A percentile compares a stretch with the other conserved stretches of the same genome.
These are phyloP conservation scores for Microstroma glucosiphilum DNA, from an alignment of 1,284 basidiomycete genomes.

Conservation along the genomic window DNA sequence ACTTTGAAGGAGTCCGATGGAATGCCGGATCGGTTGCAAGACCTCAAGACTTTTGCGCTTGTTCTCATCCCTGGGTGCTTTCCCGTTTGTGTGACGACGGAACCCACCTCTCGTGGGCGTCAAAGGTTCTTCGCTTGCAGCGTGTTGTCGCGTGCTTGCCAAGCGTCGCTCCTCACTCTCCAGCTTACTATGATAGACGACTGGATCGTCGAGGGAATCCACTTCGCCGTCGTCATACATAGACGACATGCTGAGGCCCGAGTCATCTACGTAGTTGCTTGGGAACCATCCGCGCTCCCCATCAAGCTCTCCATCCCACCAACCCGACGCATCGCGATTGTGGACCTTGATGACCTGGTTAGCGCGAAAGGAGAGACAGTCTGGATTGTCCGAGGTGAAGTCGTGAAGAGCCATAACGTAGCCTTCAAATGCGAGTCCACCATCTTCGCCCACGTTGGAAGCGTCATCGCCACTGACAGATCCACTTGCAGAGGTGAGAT, in stretches of 20 bases:
- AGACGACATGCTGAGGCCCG: too few relatives aligned
- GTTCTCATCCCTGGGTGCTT: too few relatives aligned
- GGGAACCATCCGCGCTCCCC: slow-evolving; percentile 81
- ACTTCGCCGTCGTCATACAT: too few relatives aligned
- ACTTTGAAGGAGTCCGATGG: slow-evolving; percentile 74
- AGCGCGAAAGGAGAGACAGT: slow-evolving; percentile 78
- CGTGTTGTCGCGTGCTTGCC: too few relatives aligned
- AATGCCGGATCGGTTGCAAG: slow-evolving; percentile 63
- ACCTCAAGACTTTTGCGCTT: slow-evolving; percentile 15
- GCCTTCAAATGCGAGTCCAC: slow-evolving; percentile 28
- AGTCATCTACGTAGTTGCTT: slow-evolving; percentile 57
- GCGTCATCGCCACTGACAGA: not conserved
- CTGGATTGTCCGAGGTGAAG: slow-evolving; percentile 37
- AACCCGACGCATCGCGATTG: slow-evolving; percentile 79
- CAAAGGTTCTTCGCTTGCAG: too few relatives aligned
- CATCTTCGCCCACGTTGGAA: slow-evolving; percentile 3
- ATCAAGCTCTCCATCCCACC: slow-evolving; percentile 95
- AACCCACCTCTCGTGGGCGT: too few relatives aligned
- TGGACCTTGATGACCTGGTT: slow-evolving; percentile 86
- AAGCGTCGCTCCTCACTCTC: too few relatives aligned
- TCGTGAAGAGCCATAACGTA: slow-evolving; percentile 51
- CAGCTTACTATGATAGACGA: too few relatives aligned
- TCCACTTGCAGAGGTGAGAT: not conserved
- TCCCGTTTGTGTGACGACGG: too few relatives aligned
- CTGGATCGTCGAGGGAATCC: too few relatives aligned